Percentiles rank a stretch among this genome's conserved stretches.
Evolutionary conservation across 1,139 yeast genomes (phyloP).

Genomic region (Meyerozyma smithsonii): DNA sequence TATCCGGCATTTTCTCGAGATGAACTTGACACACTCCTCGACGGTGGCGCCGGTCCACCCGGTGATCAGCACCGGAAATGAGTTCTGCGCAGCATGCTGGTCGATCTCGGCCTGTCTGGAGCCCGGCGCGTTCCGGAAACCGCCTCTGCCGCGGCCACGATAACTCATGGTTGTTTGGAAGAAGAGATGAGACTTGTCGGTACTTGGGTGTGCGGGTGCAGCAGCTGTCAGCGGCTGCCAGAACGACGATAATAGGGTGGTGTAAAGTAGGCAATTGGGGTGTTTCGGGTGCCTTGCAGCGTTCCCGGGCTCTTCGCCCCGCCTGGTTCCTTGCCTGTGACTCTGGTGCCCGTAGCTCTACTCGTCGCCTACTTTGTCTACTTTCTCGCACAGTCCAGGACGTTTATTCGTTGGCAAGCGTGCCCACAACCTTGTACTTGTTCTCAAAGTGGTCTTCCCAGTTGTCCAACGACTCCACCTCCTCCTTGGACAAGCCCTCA

Average conservation of each 20-base stretch:
- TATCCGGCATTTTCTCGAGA: constrained; percentile 63
- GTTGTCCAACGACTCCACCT: constrained; percentile 62
- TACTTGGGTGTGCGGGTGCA: not conserved
- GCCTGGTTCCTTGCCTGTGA: not conserved
- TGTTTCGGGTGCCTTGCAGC: no score
- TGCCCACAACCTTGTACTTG: constrained; percentile 71
- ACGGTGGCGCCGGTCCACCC: constrained; percentile 82
- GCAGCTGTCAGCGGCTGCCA: not conserved
- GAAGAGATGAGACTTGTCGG: not conserved
- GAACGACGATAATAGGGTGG: not conserved
- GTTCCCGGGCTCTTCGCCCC: no score
- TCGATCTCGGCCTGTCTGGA: constrained; percentile 18
- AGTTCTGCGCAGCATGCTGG: constrained; percentile 28
- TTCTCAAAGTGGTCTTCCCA: constrained; percentile 84
- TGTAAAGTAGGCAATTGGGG: not conserved
- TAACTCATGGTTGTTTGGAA: constrained; percentile 28
- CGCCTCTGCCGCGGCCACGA: constrained; percentile 46
- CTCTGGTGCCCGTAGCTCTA: not conserved
- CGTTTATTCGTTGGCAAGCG: constrained; percentile 19
- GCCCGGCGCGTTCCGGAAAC: constrained; percentile 14
- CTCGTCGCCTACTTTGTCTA: constrained; percentile 3
- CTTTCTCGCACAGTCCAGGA: not conserved
- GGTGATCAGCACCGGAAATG: constrained; percentile 53
- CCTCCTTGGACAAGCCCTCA: constrained; percentile 56
- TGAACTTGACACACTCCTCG: constrained; percentile 64